These are phyloP conservation scores for Malassezia slooffiae DNA, from an alignment of 1,284 basidiomycete species.

Conservation along the genomic window DNA sequence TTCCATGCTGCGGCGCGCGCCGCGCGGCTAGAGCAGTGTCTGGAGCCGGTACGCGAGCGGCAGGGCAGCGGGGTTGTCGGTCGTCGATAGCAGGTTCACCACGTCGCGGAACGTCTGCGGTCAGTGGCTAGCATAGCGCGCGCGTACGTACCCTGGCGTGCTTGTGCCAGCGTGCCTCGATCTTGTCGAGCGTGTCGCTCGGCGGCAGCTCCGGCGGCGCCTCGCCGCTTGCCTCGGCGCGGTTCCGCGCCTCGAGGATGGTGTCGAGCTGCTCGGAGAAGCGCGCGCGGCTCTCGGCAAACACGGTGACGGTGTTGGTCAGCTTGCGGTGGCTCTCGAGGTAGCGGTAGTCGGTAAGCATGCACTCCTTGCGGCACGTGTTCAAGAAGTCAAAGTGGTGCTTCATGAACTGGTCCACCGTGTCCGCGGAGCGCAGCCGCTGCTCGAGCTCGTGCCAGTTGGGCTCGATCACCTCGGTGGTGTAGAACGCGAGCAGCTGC, in stretches of 20 bases:
- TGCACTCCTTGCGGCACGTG: conserved; percentile 39
- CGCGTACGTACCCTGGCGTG: conserved; percentile 20
- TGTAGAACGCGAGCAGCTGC: conserved; percentile 40
- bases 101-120: conserved; percentile 38
- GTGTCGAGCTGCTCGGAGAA: conserved; percentile 27
- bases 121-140: background rate
- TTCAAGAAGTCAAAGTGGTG: conserved; percentile 44
- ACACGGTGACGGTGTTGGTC: conserved; percentile 29
- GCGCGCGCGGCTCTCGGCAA: conserved; percentile 28
- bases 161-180: conserved; percentile 35
- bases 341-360: conserved; percentile 40
- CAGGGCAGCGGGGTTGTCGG: conserved; percentile 43
- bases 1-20: background rate
- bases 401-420: conserved; percentile 44
- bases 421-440: conserved; percentile 31
- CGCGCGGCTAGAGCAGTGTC: conserved; percentile 17
- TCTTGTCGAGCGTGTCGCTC: conserved; percentile 19
- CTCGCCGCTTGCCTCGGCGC: conserved; percentile 12
- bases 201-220: conserved; percentile 17
- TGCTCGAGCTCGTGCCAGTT: conserved; percentile 38
- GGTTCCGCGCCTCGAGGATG: conserved; percentile 24
- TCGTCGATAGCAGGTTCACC: conserved; percentile 40
- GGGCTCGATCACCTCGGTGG: conserved; percentile 41
- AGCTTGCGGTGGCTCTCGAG: conserved; percentile 30
- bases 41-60: conserved; percentile 41